Conservation (phyloP, 1,284 basidiomycete species). For the Sanguinoderma infundibulare region DNA sequence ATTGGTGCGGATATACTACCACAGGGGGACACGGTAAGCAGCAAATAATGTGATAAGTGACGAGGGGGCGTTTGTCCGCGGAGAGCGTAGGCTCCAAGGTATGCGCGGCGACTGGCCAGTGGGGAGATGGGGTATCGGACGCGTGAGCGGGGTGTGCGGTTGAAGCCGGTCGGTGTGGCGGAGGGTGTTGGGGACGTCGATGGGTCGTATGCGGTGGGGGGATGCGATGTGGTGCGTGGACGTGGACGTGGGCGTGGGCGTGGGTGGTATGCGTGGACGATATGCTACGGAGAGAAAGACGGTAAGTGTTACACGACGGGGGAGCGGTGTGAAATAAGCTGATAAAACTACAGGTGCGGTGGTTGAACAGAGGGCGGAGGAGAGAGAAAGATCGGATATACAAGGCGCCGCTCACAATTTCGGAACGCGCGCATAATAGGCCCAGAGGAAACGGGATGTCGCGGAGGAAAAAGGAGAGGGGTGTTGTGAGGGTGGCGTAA, state of each 20-base stretch:
- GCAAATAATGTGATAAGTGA: slow-evolving; percentile 36
- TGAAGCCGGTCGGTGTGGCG: not conserved
- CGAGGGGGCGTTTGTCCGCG: slow-evolving; percentile 13
- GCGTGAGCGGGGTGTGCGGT: slow-evolving; percentile 4
- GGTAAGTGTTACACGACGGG: slow-evolving; percentile 18
- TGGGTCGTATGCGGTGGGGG: slow-evolving; percentile 19
- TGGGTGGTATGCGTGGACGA: slow-evolving; percentile 16
- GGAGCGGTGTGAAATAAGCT: slow-evolving; percentile 1
- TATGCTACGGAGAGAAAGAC: slow-evolving; percentile 12
- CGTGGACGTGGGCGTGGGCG: too few species aligned
- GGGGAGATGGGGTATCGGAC: not conserved
- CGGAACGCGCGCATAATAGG: slow-evolving; percentile 14
- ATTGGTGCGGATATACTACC: slow-evolving; percentile 25
- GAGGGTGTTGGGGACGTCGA: not conserved
- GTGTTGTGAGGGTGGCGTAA: not conserved
- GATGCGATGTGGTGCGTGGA: slow-evolving; percentile 23
- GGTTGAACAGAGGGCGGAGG: not conserved
- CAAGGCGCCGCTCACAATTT: slow-evolving; percentile 18
- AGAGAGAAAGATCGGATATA: slow-evolving; percentile 8
- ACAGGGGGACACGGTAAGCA: slow-evolving; percentile 25
- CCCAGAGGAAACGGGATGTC: slow-evolving; percentile 20
- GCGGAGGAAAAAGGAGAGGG: slow-evolving; percentile 6
- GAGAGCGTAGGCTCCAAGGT: not conserved
- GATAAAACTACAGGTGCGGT: slow-evolving; percentile 24
- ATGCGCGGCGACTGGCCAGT: not conserved